Percentiles rank a stretch among this genome's conserved stretches.
These are phyloP conservation scores for Orbilia javanica DNA, from an alignment of 2,329 filamentous ascomycete genomes.

Conservation along the genomic window DNA sequence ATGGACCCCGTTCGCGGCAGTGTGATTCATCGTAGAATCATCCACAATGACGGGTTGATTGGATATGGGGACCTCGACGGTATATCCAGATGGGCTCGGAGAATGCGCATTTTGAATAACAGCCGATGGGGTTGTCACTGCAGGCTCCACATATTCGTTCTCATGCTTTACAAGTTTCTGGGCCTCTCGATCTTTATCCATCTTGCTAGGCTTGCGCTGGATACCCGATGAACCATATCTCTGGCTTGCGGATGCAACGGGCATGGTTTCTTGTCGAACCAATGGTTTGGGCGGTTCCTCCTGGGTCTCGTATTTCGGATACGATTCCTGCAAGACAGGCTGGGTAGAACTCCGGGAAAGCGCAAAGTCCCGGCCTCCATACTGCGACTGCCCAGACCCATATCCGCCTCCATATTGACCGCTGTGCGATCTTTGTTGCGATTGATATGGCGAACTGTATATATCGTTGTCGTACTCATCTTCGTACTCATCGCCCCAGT, in stretches of 20 bases:
- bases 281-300: constrained; percentile 31
- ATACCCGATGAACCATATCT: constrained; percentile 32
- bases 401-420: constrained; percentile 13
- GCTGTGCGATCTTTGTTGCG: constrained; percentile 7
- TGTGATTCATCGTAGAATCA: not conserved
- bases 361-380: constrained; percentile 18
- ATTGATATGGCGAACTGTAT: constrained; percentile 37
- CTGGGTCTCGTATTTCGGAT: constrained; percentile 23
- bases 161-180: constrained; percentile 19
- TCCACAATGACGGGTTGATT: not conserved
- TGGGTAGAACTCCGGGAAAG: constrained; percentile 45
- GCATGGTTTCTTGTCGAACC: constrained; percentile 39
- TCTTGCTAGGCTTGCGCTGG: constrained; percentile 57
- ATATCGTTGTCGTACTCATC: constrained; percentile 41
- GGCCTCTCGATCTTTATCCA: constrained; percentile 36
- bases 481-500: constrained; percentile 50
- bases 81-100: not conserved
- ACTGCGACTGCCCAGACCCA: not conserved
- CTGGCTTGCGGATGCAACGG: constrained; percentile 25
- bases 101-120: not conserved
- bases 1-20: constrained; percentile 9
- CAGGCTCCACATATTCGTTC: constrained; percentile 27
- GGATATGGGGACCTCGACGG: not conserved
- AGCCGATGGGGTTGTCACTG: not conserved
- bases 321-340: constrained; percentile 31